These are phyloP conservation scores for Pichia insulana DNA, from an alignment of 805 yeast species.

Conservation along the genomic window DNA sequence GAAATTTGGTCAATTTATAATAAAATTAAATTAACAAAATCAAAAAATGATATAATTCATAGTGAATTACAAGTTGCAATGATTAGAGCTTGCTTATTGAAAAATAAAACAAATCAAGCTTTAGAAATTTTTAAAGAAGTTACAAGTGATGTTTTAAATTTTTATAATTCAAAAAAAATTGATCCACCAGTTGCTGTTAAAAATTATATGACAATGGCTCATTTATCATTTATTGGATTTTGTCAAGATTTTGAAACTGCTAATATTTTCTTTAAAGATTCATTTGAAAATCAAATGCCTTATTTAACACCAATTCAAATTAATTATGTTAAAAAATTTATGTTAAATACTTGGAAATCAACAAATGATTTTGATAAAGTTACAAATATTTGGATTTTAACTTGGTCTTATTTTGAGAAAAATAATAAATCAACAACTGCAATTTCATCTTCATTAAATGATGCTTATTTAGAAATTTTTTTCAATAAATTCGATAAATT, in stretches of 20 bases:
- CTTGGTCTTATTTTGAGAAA: conserved; percentile 46
- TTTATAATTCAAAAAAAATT: conserved; percentile 14
- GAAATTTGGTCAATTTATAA: conserved; percentile 51
- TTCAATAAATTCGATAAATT: conserved; percentile 49
- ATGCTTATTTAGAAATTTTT: conserved; percentile 59
- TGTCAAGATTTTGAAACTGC: conserved; percentile 66
- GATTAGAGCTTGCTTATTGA: conserved; percentile 61
- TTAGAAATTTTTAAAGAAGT: conserved; percentile 52
- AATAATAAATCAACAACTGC: conserved; percentile 47
- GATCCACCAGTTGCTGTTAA: conserved; percentile 27
- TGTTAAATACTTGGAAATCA: conserved; percentile 49
- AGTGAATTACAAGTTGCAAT: conserved; percentile 55
- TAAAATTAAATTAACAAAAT: conserved; percentile 23
- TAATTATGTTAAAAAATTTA: conserved; percentile 56
- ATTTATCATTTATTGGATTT: conserved; percentile 67
- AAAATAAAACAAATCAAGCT: conserved; percentile 56
- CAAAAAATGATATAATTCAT: conserved; percentile 19
- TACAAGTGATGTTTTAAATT: conserved; percentile 38
- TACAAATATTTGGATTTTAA: conserved; percentile 50
- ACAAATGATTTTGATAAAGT: conserved; percentile 51
- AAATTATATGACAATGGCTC: conserved; percentile 61
- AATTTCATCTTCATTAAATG: conserved; percentile 63
- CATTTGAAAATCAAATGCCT: conserved; percentile 57
- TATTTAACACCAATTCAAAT: conserved; percentile 64
- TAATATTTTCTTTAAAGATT: conserved; percentile 64